Percentiles rank a stretch among this genome's conserved stretches.
These are phyloP conservation scores for Fulvia fulva DNA, from an alignment of 2,329 filamentous ascomycete genomes.

Conservation along the genomic window DNA sequence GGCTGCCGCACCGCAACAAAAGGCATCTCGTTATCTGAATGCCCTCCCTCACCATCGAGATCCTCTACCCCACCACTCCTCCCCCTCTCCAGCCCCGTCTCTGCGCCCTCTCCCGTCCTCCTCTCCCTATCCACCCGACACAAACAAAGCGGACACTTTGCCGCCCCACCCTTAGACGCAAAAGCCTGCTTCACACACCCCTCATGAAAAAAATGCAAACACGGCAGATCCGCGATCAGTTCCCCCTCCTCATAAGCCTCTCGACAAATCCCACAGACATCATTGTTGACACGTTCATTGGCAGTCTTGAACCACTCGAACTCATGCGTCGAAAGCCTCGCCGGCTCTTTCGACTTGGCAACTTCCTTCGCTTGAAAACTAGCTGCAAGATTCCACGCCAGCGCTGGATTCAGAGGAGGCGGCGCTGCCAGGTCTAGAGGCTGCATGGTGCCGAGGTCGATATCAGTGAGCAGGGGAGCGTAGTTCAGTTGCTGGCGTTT, in stretches of 20 bases:
- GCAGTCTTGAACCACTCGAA: constrained; percentile 6
- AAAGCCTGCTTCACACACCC: neutral
- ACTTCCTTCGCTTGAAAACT: too few relatives aligned
- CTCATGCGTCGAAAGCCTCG: neutral
- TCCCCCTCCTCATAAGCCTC: constrained; percentile 1
- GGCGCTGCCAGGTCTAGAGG: neutral
- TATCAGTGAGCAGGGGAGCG: neutral
- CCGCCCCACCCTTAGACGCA: neutral
- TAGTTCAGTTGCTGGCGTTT: constrained; percentile 1
- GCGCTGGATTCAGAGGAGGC: neutral
- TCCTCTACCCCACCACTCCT: neutral
- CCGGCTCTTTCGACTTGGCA: neutral
- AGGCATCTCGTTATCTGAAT: neutral
- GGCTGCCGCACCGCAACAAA: neutral
- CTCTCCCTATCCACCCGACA: neutral
- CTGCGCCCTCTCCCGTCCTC: too few relatives aligned
- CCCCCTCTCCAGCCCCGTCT: neutral
- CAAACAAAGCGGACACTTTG: constrained; percentile 5
- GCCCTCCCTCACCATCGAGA: neutral
- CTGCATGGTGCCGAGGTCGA: neutral
- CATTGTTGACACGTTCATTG: constrained; percentile 2
- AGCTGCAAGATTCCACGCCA: neutral
- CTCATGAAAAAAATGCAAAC: constrained; percentile 9
- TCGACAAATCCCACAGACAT: constrained; percentile 6
- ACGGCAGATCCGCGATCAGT: constrained; percentile 3